Evolutionary conservation across 768 basidiomycete genomes (phyloP).

Genomic region (Pulveroboletus sp.): DNA sequence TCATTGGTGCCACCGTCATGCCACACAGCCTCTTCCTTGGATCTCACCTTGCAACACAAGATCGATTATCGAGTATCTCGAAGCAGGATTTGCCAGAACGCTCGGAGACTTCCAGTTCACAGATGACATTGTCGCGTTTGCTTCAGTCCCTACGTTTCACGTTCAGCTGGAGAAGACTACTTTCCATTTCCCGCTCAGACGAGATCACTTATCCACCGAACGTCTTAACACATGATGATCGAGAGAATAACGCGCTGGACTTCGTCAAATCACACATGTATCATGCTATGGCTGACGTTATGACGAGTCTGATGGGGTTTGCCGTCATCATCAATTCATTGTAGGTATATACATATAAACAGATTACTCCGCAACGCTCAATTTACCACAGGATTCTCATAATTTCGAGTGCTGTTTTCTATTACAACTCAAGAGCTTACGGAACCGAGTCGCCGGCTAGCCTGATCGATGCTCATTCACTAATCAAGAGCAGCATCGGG

Average conservation of each 20-base stretch:
- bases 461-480: slow-evolving; percentile 78
- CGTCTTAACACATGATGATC: slow-evolving; percentile 47
- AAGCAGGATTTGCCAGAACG: slow-evolving; percentile 18
- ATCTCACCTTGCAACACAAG: slow-evolving; percentile 79
- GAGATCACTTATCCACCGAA: slow-evolving; percentile 18
- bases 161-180: slow-evolving; percentile 16
- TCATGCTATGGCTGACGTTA: slow-evolving; percentile 65
- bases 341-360: slow-evolving; percentile 38
- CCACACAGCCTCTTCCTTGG: slow-evolving; percentile 91
- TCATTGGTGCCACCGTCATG: slow-evolving; percentile 86
- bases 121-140: slow-evolving; percentile 20
- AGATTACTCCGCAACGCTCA: background rate
- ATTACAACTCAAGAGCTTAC: slow-evolving; percentile 43
- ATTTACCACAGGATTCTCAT: slow-evolving; percentile 61
- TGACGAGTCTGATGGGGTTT: slow-evolving; percentile 69
- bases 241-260: slow-evolving; percentile 50
- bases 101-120: slow-evolving; percentile 1
- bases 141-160: slow-evolving; percentile 4
- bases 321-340: slow-evolving; percentile 86
- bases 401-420: slow-evolving; percentile 80
- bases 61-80: slow-evolving; percentile 47
- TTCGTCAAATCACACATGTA: slow-evolving; percentile 63
- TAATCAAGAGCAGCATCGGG: slow-evolving; percentile 67
- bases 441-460: slow-evolving; percentile 53
- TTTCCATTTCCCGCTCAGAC: slow-evolving; percentile 24